A percentile compares a stretch with the other conserved stretches of the same genome.
These are phyloP conservation scores for Globisporangium okanoganense DNA, from an alignment of 352 stramenopile species.

Conservation along the genomic window DNA sequence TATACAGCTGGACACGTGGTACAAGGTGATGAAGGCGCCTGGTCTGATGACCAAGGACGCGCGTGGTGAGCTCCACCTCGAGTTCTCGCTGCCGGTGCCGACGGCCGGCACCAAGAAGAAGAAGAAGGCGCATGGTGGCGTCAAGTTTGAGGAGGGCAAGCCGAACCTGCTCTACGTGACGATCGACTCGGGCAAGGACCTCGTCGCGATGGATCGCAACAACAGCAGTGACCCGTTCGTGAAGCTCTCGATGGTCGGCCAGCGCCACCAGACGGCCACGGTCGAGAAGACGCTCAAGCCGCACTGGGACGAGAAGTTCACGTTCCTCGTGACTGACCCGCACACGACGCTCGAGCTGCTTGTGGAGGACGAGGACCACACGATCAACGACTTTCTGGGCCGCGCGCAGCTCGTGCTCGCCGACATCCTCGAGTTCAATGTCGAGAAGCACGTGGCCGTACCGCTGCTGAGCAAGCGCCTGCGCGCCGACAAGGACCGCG, in stretches of 20 bases:
- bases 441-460: slow-evolving; percentile 46
- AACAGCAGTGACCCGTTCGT: slow-evolving; percentile 85
- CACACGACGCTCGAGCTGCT: slow-evolving; percentile 50
- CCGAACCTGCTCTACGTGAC: slow-evolving; percentile 70
- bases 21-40: slow-evolving; percentile 40
- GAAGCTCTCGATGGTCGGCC: slow-evolving; percentile 68
- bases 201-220: slow-evolving; percentile 79
- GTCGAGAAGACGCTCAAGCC: slow-evolving; percentile 70
- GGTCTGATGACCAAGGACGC: slow-evolving; percentile 49
- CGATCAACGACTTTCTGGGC: slow-evolving; percentile 72
- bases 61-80: slow-evolving; percentile 48
- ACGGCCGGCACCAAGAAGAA: neutral
- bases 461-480: slow-evolving; percentile 56
- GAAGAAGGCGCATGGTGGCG: slow-evolving; percentile 1
- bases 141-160: slow-evolving; percentile 12
- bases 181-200: slow-evolving; percentile 64
- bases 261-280: slow-evolving; percentile 63
- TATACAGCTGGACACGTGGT: slow-evolving; percentile 34
- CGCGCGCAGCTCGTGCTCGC: slow-evolving; percentile 46
- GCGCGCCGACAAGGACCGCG: slow-evolving; percentile 46
- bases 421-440: slow-evolving; percentile 38
- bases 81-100: slow-evolving; percentile 22
- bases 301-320: slow-evolving; percentile 72
- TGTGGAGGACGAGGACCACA: slow-evolving; percentile 62
- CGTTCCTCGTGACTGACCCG: slow-evolving; percentile 43